Base-by-base conservation (phyloP, 495 filamentous ascomycete genomes). In the Acidiella bohemica region DNA sequence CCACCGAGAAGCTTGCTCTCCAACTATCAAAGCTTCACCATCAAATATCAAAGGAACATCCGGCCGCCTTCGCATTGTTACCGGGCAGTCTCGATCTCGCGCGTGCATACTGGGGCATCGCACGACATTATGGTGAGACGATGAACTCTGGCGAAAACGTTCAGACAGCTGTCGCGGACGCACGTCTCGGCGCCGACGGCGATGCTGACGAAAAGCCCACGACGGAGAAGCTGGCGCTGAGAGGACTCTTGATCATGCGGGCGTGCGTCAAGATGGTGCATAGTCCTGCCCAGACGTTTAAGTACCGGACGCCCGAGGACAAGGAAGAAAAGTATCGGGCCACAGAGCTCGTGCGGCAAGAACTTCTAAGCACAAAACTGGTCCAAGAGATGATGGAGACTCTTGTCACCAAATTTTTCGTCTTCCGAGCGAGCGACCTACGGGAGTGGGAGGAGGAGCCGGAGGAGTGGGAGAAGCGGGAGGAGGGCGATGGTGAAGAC, bases 1-100 rank as follows among this genome's bases (percentile, higher is more conserved):
- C 77, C 21, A 60, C 92, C n/a, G 80, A 82, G 46, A 86, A 86
- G 50, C 88, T 95, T 45, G 62, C 92, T 6, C 53, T 92, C 35
- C 88, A 94, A 55, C 75, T 94, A 32, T 76, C 88, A 9, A 96
- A 97, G 60, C 66, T 96, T 7, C 87, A 95, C 57, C 65, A 90
- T 17, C 75, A 85, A 28, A 88, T 95, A 79, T 73, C 78, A 4
- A 67, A 67, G 35, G 56, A 59, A 9, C 84, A 88, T 53, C 78
- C 85, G 8, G 76, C 77, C 4, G 78, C 81, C 20, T 96, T 93
- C 60, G 77, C 78, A 0, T 59, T 81, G 10, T 68, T 97, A 5
- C 81, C 85, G 2, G 73, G 81, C 44, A 83, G 83, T 22, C 62
- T 88, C 4, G 62, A 70, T 10, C 71, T 97, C 9, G 73, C 82